A percentile compares a stretch with the other conserved stretches of the same genome.
Evolutionary conservation across 2,329 filamentous ascomycete species (phyloP).

Genomic region (Trichoderma afroharzianum): DNA sequence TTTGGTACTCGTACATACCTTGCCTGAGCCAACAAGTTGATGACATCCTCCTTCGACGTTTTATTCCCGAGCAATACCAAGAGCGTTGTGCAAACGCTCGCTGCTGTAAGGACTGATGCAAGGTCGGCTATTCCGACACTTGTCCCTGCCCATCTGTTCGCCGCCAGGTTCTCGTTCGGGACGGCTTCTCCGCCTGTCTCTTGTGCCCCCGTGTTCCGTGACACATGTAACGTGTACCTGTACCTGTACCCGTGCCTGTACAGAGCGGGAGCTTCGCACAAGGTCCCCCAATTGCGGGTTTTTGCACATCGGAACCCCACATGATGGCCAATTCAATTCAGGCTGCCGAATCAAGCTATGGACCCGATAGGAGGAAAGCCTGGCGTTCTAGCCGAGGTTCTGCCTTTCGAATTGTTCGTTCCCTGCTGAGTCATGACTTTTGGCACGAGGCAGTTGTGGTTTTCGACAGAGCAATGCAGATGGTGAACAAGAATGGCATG

Average conservation of each 20-base stretch:
- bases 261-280: not conserved
- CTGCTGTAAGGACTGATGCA: not conserved
- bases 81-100: not conserved
- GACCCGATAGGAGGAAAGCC: conserved; percentile 3
- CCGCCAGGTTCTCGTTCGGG: not conserved
- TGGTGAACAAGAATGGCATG: not conserved
- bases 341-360: conserved; percentile 6
- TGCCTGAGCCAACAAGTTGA: not conserved
- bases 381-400: conserved; percentile 3
- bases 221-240: not conserved
- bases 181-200: conserved; percentile 6
- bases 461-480: not conserved
- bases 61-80: not conserved
- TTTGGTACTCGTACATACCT: not conserved
- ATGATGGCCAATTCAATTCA: not conserved
- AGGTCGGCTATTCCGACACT: conserved; percentile 11
- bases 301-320: conserved; percentile 13
- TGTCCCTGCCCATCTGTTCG: not conserved
- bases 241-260: not conserved
- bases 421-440: not conserved
- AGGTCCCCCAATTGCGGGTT: not conserved
- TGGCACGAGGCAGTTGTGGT: not conserved
- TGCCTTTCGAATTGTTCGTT: not conserved
- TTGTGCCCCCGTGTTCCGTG: not conserved
- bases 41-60: not conserved